Conservation (phyloP, 2,329 filamentous ascomycete genomes). For the Cladobotryum protrusum region DNA sequence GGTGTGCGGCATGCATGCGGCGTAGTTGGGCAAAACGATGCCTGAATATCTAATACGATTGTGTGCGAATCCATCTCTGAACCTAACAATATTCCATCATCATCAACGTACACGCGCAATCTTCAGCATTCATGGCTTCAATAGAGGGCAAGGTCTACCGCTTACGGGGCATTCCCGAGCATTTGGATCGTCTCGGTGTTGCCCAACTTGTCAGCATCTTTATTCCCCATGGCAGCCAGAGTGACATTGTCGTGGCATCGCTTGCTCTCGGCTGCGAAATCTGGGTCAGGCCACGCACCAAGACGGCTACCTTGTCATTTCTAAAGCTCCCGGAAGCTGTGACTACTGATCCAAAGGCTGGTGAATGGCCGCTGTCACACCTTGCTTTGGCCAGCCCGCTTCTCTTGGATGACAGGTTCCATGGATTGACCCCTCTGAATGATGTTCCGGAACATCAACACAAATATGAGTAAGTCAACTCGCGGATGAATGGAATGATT, state of each 20-base stretch:
- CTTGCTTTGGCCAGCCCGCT: background rate
- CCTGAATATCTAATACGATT: too few species aligned
- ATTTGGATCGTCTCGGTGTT: background rate
- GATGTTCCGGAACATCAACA: background rate
- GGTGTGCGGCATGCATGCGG: too few species aligned
- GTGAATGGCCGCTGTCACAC: background rate
- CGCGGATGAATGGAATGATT: background rate
- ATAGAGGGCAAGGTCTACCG: conserved; percentile 1
- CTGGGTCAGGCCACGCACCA: background rate
- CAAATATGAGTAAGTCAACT: background rate
- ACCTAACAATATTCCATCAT: too few species aligned
- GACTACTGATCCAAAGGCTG: background rate
- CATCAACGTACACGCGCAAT: background rate
- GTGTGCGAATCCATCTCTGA: too few species aligned
- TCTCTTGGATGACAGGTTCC: conserved; percentile 1
- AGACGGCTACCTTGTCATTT: background rate
- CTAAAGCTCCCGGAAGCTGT: background rate
- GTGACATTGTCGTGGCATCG: conserved; percentile 1
- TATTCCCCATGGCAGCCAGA: background rate
- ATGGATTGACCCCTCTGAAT: conserved; percentile 4
- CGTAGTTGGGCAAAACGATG: too few species aligned
- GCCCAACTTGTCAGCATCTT: background rate
- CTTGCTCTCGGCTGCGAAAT: background rate
- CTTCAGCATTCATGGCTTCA: background rate
- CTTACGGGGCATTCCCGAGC: background rate